Evolutionary conservation across 139 green algal genomes (phyloP).

Genomic region (Auxenochlorella pyrenoidosa): DNA sequence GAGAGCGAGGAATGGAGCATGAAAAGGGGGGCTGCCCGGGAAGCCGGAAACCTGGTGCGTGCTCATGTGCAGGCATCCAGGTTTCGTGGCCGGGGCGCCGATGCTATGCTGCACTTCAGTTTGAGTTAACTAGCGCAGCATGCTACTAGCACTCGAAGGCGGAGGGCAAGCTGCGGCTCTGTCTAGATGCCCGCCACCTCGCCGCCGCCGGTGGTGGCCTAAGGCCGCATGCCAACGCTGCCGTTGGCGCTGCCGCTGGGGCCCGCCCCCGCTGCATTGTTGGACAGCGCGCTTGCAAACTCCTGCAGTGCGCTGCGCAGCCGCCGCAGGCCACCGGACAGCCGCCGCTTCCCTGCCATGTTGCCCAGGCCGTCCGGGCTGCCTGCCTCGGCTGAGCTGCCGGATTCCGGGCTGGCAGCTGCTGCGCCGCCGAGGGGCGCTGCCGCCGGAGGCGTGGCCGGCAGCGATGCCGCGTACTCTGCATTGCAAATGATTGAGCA

Average conservation of each 20-base stretch:
- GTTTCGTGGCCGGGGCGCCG: too few species aligned
- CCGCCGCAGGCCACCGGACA: constrained; percentile 19
- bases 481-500: neutral
- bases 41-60: too few species aligned
- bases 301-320: constrained; percentile 35
- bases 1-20: too few species aligned
- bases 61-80: too few species aligned
- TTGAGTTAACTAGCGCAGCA: too few species aligned
- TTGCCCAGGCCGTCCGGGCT: too few species aligned
- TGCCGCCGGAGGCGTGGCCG: neutral
- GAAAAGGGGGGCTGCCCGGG: too few species aligned
- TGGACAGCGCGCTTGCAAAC: constrained; percentile 8
- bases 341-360: constrained; percentile 18
- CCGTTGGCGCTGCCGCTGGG: neutral
- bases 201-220: neutral
- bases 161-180: too few species aligned
- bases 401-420: neutral
- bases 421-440: constrained; percentile 12
- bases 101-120: too few species aligned
- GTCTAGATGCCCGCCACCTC: too few species aligned
- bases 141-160: too few species aligned
- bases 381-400: too few species aligned
- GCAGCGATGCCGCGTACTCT: constrained; percentile 11
- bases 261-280: neutral
- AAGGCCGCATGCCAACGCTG: constrained; percentile 5